Base-by-base conservation (phyloP, 305 asterid genomes). In the Ajuga reptans region DNA sequence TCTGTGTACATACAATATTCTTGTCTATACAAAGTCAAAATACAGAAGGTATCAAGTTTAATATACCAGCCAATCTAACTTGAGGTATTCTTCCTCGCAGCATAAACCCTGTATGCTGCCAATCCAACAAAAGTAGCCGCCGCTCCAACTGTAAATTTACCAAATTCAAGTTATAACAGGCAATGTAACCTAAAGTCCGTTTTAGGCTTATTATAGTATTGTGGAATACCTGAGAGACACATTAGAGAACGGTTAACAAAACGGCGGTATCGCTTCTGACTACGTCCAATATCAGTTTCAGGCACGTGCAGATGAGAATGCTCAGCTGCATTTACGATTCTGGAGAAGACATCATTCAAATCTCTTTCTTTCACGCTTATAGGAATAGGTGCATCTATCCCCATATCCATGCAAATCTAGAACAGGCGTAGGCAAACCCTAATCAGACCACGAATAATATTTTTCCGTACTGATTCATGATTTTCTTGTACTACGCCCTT, bases 261-360 rank as follows among this genome's bases (percentile, higher is more conserved):
- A 74, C 73, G 85, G 59, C 81, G 86, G 72, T 77, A 78, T 64
- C 80, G 83, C 79, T 89, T 91, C 81, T 79, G 83, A 58, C 77
- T 87, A 58, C 95, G 92, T 5, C 97, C 96, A 53, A 72, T 43
- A 67, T 84, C 92, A 74, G 96, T 93, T 84, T 93, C 97, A 3
- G 99, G 99, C 80, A 91, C 78, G 71, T 88, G 80, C 73, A 89
- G 76, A 81, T 93, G 93, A 68, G 96, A 96, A 59, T 75, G 86
- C 78, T 87, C 96, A 33, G 97, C 99, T 49, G 96, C 95, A 51
- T 67, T 82, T 68, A 89, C 78, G 74, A 93, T 87, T 83, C 89
- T 89, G 54, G 85, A 80, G 77, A 91, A 93, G 50, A 93, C 89
- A 41, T 79, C 85, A 79, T 87, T 87, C 72, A 86, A 64, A 76